Evolutionary conservation across 768 basidiomycete genomes (phyloP), one percentile per base, ranked within the genome.

Genomic region (Auricularia cornea): DNA sequence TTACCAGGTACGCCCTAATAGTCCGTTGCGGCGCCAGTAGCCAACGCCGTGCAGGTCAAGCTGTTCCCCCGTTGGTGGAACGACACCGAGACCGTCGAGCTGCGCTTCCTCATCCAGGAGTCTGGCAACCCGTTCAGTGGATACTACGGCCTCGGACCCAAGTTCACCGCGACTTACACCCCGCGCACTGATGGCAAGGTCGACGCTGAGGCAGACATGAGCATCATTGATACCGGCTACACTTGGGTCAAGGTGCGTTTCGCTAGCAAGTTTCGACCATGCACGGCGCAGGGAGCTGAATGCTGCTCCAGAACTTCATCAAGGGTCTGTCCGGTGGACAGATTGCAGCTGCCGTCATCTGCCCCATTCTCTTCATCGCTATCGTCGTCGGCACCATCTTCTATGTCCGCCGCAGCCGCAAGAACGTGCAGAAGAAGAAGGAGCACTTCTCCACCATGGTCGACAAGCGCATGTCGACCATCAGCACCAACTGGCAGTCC

Each of bases 401-500:
- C 59, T 90, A 84, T 73, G 70, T 92, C 76, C 82, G 74, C 70
- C 74, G 76, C 63, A 81, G 73, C 60, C 84, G 90, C 64, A 80
- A 74, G 65, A 77, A 78, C 59, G 76, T 75, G 62, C 77, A 81
- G 31, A 80, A 87, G 71, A 79, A 82, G 69, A 54, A 57, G 29
- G 80, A 76, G 72, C 78, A 79, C 26, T 93, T 83, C 79, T 84
- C 81, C 44, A 80, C 85, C 71, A 81, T 78, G 11, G 73, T 93
- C 72, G 90, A 93, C 76, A 85, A 84, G 72, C 87, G 90, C 72
- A 92, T 93, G 90, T 87, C 85, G 2, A 89, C 87, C 59, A 89
- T 92, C 67, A 86, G 85, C 5, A 76, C 80, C 23, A 88, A 91
- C 69, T 92, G 90, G 90, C 87, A 86, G 72, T 79, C 81, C 52